Evolutionary conservation across 495 filamentous ascomycete genomes (phyloP).

Genomic region (Tuber brumale): DNA sequence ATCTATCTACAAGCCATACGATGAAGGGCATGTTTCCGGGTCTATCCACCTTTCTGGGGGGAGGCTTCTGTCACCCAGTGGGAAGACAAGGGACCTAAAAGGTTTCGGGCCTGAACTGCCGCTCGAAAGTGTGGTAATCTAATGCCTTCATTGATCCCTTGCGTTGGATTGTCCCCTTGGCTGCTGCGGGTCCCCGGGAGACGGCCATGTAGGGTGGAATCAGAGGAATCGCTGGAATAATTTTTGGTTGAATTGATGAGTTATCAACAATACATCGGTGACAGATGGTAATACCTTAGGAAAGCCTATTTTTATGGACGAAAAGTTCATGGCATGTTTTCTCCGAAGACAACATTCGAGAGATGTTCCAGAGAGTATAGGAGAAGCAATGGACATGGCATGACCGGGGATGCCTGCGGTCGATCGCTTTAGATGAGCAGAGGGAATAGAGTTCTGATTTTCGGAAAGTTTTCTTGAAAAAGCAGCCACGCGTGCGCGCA

Average conservation of each 20-base stretch:
- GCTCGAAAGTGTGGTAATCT: background rate
- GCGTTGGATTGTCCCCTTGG: background rate
- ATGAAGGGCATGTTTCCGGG: background rate
- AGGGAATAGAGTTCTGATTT: background rate
- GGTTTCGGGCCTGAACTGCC: background rate
- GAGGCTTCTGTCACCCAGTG: background rate
- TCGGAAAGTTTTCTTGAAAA: background rate
- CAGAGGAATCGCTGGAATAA: background rate
- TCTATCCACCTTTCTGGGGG: background rate
- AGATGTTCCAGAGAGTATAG: too few species aligned
- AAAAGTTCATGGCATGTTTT: background rate
- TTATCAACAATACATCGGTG: background rate
- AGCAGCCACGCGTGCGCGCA: too few species aligned
- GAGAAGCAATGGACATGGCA: too few species aligned
- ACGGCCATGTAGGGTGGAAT: background rate
- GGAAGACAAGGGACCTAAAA: background rate
- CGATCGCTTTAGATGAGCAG: background rate
- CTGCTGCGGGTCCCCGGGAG: background rate
- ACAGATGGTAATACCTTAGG: background rate
- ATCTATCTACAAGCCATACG: background rate
- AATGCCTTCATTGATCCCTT: background rate
- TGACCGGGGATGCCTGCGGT: background rate
- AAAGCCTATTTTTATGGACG: background rate
- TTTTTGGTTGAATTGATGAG: background rate
- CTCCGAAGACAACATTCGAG: background rate